Evolutionary conservation across 2,329 filamentous ascomycete species (phyloP).

Genomic region (Colletotrichum gloeosporioides): DNA sequence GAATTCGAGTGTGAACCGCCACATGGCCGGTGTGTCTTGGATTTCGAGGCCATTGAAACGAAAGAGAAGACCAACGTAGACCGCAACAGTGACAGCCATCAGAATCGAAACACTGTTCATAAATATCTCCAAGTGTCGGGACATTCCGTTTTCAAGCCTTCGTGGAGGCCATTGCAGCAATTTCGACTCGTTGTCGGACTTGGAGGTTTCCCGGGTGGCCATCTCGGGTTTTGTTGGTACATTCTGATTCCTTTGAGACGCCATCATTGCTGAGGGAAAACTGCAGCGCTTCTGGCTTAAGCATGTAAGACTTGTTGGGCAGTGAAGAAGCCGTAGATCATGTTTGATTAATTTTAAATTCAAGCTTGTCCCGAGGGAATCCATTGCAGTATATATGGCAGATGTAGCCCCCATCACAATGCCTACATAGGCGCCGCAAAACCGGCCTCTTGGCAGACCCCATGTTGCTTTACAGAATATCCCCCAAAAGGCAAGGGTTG

Average conservation of each 20-base stretch:
- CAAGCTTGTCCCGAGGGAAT: neutral
- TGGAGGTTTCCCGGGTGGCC: neutral
- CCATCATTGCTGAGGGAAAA: neutral
- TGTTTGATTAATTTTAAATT: neutral
- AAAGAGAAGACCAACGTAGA: neutral
- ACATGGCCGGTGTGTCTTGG: neutral
- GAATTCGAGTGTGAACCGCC: neutral
- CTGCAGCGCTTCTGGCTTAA: neutral
- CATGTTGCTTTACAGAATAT: neutral
- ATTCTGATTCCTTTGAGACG: neutral
- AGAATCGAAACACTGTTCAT: neutral
- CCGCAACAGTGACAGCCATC: neutral
- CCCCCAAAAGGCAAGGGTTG: neutral
- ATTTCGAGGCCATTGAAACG: neutral
- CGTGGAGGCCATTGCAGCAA: neutral
- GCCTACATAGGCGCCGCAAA: neutral
- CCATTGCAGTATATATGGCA: neutral
- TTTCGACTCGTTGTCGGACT: neutral
- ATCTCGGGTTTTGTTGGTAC: neutral
- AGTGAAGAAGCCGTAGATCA: no score
- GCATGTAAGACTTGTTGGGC: no score
- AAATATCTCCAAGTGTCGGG: neutral
- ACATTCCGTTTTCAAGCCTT: neutral
- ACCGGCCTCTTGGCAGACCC: neutral
- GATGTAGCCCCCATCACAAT: neutral